Base-by-base conservation (phyloP, 1,284 basidiomycete genomes). In the Schizophyllum amplum region DNA sequence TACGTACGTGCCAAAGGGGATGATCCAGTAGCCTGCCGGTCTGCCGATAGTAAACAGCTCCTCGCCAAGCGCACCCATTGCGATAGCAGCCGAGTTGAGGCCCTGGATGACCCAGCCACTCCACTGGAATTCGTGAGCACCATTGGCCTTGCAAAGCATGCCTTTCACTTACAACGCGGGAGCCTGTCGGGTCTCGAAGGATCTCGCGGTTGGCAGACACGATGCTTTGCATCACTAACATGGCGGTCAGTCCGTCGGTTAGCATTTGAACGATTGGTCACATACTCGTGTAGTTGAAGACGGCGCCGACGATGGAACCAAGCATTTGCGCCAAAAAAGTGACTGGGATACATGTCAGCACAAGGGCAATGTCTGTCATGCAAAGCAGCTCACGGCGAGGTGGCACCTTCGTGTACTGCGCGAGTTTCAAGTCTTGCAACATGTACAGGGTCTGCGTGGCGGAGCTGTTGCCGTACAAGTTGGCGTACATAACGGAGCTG, bases 21-120 rank as follows among this genome's bases (percentile, higher is more conserved):
- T 68, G 42, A 79, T 70, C 72, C 75, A 78, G 69, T 80, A 80
- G 51, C 69, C 69, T 25, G 71, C 60, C 26, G 75, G 75, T 60
- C 77, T 77, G 24, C 75, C 74, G 25, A 69, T 63, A 1, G 69
- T 63, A 62, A 72, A 76, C 54, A 81, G 72, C 58, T 80, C 76
- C 57, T 75, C 75, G 42, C 76, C 77, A 4, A 82, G 68, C 6
- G 80, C 79, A 50, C 80, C 81, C 77, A 80, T 78, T 0, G 79
- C 77, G 26, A 82, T 71, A 3, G 80, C 79, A 11, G 76, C 74
- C n/a, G 79, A 80, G 67, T 82, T 82, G 64, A 77, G 75, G 47
- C 71, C 67, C 61, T 81, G 77, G 54, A 80, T 71, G 57, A 77
- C 72, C 77, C 78, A 80, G 23, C 80, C 79, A 56, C 74, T 76